Evolutionary conservation across 306 rosid genomes (phyloP), one percentile per base, ranked within the genome.

Genomic region (Castanea crenata): DNA sequence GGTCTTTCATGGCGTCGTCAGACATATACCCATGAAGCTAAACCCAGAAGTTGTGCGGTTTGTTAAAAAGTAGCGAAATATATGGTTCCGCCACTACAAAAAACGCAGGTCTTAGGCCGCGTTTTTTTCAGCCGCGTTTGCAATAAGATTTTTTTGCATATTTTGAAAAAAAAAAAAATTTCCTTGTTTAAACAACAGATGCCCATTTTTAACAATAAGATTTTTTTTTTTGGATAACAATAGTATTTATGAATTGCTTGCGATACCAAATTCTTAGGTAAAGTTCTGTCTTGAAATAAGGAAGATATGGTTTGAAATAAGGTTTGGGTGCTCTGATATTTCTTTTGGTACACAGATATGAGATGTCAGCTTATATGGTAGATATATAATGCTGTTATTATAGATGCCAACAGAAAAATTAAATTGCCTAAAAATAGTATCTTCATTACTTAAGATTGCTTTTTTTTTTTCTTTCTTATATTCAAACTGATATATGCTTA

Each of bases 31-130:
- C 56, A 61, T 25, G 71, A 79, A 79, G 74, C 81, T 87, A 15
- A 87, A 78, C 81, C 79, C 85, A 11, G 79, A 63, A 55, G 78
- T 87, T 19, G 76, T 87, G 23, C 71, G 81, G 16, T 74, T 79
- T 20, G 83, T 84, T 35, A 31, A 31, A 31, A 31, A 3, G 4
- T 3, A 31, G 32, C 3, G 32, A 31, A 31, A 31, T 31, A 1
- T 31, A 31, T 31, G 32, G 32, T 31, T 31, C 32, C 32, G 32
- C 2, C 32, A 31, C n/a, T n/a, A n/a, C n/a, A n/a, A n/a, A n/a
- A n/a, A n/a, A n/a, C n/a, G n/a, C n/a, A n/a, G n/a, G n/a, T n/a
- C n/a, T n/a, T n/a, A n/a, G n/a, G n/a, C n/a, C n/a, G n/a, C n/a
- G n/a, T n/a, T n/a, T n/a, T n/a, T n/a, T n/a, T n/a, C n/a, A n/a